phyloP scores from a whole-genome alignment of 768 basidiomycete genomes.

The Rickenella mellea region DNA sequence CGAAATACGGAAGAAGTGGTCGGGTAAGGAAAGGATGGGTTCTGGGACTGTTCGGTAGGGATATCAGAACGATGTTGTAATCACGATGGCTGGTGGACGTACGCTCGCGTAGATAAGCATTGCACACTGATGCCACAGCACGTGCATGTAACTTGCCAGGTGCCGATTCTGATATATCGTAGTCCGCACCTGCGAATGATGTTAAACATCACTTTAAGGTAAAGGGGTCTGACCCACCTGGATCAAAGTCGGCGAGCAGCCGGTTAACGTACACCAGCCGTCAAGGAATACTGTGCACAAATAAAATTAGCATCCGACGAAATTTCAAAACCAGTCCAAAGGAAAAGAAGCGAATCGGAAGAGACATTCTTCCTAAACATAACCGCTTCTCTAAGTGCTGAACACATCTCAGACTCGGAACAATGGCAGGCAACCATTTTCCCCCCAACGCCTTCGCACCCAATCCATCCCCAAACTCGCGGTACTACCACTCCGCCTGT shows the following conservation, averaged over 20 bases:
- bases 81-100: slow-evolving; percentile 24
- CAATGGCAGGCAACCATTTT: slow-evolving; percentile 56
- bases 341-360: slow-evolving; percentile 50
- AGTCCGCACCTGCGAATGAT: slow-evolving; percentile 57
- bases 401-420: slow-evolving; percentile 71
- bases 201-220: slow-evolving; percentile 3
- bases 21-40: slow-evolving; percentile 69
- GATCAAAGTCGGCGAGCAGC: slow-evolving; percentile 74
- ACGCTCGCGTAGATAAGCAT: slow-evolving; percentile 89
- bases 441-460: slow-evolving; percentile 11
- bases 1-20: slow-evolving; percentile 63
- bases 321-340: not conserved
- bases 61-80: not conserved
- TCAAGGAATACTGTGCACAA: slow-evolving; percentile 57
- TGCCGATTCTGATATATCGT: slow-evolving; percentile 64
- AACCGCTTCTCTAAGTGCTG: slow-evolving; percentile 79
- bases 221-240: slow-evolving; percentile 31
- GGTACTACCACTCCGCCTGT: slow-evolving; percentile 1
- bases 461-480: slow-evolving; percentile 3
- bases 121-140: slow-evolving; percentile 88
- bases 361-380: slow-evolving; percentile 76
- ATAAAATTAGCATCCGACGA: slow-evolving; percentile 5
- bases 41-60: slow-evolving; percentile 58
- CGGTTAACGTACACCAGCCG: slow-evolving; percentile 71
- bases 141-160: slow-evolving; percentile 91